Conservation (phyloP, 2,329 filamentous ascomycete species). For the Graphilbum sp. region DNA sequence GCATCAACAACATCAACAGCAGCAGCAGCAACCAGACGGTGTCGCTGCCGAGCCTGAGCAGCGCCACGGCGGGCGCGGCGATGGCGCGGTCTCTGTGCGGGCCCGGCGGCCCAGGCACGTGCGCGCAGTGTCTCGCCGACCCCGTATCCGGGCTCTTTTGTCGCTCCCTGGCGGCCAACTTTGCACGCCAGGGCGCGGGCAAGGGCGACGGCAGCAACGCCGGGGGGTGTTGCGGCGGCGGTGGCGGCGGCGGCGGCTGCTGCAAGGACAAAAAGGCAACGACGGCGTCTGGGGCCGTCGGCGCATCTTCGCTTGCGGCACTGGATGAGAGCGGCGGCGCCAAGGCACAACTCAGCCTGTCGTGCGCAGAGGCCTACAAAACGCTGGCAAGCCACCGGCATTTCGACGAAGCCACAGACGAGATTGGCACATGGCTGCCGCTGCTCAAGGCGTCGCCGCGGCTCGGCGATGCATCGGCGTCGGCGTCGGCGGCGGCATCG, state of each 20-base stretch:
- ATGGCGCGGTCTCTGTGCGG: slow-evolving; percentile 29
- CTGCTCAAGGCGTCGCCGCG: slow-evolving; percentile 47
- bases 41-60: background rate
- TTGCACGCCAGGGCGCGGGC: slow-evolving; percentile 23
- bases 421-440: slow-evolving; percentile 61
- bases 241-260: slow-evolving; percentile 45
- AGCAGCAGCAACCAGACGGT: slow-evolving; percentile 5
- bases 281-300: background rate
- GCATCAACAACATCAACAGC: slow-evolving; percentile 6
- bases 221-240: slow-evolving; percentile 43
- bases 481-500: no score
- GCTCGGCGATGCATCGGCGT: slow-evolving; percentile 8
- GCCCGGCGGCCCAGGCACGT: slow-evolving; percentile 59
- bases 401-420: slow-evolving; percentile 56
- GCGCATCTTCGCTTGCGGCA: slow-evolving; percentile 1
- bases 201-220: slow-evolving; percentile 1
- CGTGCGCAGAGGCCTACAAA: slow-evolving; percentile 64
- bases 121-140: slow-evolving; percentile 61
- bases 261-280: slow-evolving; percentile 31
- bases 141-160: slow-evolving; percentile 73
- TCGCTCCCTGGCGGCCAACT: slow-evolving; percentile 57
- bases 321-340: slow-evolving; percentile 5
- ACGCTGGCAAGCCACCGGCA: slow-evolving; percentile 62
- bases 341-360: slow-evolving; percentile 34
- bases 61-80: slow-evolving; percentile 6